Percentiles rank a stretch among this genome's conserved stretches.
These are phyloP conservation scores for Aspergillus diversus DNA, from an alignment of 495 filamentous ascomycete genomes.

Conservation along the genomic window DNA sequence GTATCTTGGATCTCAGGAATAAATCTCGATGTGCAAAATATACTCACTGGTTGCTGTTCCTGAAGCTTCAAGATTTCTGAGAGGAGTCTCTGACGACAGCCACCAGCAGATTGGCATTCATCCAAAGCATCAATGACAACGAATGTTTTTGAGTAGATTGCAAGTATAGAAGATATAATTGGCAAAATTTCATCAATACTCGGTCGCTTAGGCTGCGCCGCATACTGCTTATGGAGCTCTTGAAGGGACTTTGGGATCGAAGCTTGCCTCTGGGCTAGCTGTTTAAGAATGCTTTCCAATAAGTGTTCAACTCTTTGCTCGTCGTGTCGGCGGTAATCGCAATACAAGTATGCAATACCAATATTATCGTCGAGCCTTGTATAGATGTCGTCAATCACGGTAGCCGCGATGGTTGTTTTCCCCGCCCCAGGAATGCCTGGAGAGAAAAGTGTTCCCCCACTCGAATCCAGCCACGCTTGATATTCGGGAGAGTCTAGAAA, in stretches of 20 bases:
- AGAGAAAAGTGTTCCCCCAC: neutral
- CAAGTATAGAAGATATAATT: neutral
- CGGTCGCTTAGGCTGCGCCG: neutral
- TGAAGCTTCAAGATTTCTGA: neutral
- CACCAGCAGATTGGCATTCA: neutral
- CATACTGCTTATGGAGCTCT: neutral
- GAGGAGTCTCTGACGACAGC: neutral
- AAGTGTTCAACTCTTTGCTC: neutral
- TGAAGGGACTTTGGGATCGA: neutral
- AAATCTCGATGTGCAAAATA: conserved; percentile 3
- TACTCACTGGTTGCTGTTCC: neutral
- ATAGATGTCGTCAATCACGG: neutral
- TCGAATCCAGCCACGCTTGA: neutral
- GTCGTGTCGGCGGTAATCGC: neutral
- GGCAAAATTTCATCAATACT: neutral
- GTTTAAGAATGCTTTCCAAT: neutral
- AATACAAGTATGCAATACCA: neutral
- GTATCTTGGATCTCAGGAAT: neutral
- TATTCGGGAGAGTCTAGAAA: neutral
- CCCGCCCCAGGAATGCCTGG: neutral
- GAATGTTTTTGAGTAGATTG: neutral
- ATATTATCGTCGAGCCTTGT: neutral
- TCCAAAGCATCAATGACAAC: conserved; percentile 6
- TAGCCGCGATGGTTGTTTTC: neutral
- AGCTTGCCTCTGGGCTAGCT: neutral